Evolutionary conservation across 73 alveolate species (phyloP).

Genomic region (Tetrahymena borealis): DNA sequence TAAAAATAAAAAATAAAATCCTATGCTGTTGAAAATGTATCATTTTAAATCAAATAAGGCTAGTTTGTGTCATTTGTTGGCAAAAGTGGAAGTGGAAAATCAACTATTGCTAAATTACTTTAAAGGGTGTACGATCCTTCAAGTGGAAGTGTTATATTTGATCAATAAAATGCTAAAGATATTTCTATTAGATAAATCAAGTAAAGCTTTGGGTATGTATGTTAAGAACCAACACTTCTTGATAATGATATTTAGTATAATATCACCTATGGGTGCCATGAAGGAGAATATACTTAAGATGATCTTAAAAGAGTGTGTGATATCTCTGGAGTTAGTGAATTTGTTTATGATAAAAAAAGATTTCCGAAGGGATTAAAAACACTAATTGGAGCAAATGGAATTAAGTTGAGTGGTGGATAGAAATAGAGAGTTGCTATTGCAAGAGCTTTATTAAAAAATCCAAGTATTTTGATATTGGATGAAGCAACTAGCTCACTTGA

Average conservation of each 20-base stretch:
- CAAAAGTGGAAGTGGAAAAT: constrained; percentile 66
- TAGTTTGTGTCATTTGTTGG: constrained; percentile 83
- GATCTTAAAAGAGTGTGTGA: constrained; percentile 43
- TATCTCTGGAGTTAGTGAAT: constrained; percentile 57
- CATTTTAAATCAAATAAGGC: constrained; percentile 44
- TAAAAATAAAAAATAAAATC: too few relatives aligned
- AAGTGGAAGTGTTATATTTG: constrained; percentile 8
- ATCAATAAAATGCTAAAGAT: constrained; percentile 43
- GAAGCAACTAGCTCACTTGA: constrained; percentile 57
- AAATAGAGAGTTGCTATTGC: constrained; percentile 76
- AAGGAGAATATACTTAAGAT: constrained; percentile 49
- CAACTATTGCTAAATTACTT: constrained; percentile 6
- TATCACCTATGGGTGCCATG: constrained; percentile 57
- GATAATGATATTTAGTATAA: constrained; percentile 78
- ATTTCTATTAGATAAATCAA: constrained; percentile 35
- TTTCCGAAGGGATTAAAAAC: constrained; percentile 65
- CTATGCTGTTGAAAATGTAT: constrained; percentile 41
- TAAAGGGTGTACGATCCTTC: constrained; percentile 5
- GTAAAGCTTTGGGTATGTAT: constrained; percentile 54
- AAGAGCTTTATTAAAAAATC: constrained; percentile 58
- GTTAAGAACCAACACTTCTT: constrained; percentile 89
- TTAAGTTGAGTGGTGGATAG: constrained; percentile 61
- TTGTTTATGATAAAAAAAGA: constrained; percentile 57
- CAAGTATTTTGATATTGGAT: constrained; percentile 38
- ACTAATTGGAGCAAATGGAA: constrained; percentile 62